A percentile compares a stretch with the other conserved stretches of the same genome.
phyloP scores from a whole-genome alignment of 192 early-diverging fungal species.

The Entomortierella lignicola region DNA sequence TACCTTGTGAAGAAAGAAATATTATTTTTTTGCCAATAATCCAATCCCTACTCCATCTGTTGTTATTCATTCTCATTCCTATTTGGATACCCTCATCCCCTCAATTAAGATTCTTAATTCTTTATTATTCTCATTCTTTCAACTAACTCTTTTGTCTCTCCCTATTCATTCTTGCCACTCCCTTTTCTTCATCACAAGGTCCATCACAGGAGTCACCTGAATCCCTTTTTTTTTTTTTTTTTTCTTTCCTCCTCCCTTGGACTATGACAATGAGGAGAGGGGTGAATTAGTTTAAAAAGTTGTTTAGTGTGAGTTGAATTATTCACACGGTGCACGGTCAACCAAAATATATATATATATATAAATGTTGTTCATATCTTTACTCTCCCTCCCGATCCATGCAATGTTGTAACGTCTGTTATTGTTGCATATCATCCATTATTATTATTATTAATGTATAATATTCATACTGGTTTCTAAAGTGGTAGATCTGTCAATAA shows the following conservation, averaged over 20 bases:
- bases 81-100: too few relatives aligned
- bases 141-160: neutral
- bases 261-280: neutral
- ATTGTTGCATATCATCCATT: neutral
- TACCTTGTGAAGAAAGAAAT: too few relatives aligned
- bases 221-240: neutral
- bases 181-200: conserved; percentile 14
- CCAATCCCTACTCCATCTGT: too few relatives aligned
- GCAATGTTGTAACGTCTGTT: neutral
- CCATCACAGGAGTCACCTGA: neutral
- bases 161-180: neutral
- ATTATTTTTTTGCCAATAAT: too few relatives aligned
- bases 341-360: neutral
- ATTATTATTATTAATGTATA: too few relatives aligned
- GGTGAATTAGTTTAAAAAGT: neutral
- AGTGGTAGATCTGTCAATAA: too few relatives aligned
- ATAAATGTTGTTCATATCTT: too few relatives aligned
- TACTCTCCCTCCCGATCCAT: too few relatives aligned
- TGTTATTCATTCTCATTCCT: too few relatives aligned
- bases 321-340: neutral
- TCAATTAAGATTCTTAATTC: too few relatives aligned
- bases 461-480: too few relatives aligned
- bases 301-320: neutral
- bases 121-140: neutral
- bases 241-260: neutral